Evolutionary conservation across 139 green algal species (phyloP), one percentile per base, ranked within the genome.

Genomic region (Dunaliella primolecta): DNA sequence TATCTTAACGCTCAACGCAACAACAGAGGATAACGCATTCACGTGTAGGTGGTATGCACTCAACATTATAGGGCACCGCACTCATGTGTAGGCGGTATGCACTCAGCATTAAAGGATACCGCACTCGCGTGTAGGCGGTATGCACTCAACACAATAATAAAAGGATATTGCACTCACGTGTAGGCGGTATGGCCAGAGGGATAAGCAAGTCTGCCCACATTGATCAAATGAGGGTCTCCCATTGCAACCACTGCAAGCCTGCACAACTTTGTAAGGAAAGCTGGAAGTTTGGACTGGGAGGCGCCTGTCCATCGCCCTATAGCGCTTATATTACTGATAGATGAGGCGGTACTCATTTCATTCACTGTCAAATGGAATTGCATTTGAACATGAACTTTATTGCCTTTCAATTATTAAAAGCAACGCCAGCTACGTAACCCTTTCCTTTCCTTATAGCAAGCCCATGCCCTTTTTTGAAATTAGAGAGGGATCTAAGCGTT

Each of bases 181-280:
- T 91, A 88, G 36, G 88, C 88, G 23, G 81, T 70, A 72, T 91
- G 88, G 57, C 88, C 88, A 55, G 72, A 85, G 11, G 88, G 88
- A 57, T 88, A 91, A 0, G 86, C 86, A 32, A 83, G 80, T 7
- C 86, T 81, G 7, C 83, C 76, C 23, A 89, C 88, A 1, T 80
- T 46, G 3, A 87, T 84, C 25, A 75, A 75, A 23, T 1, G 15
- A 3, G 33, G 27, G 29, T 91, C 81, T 3, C 56, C 80, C 24
- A 70, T 57, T 2, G 37, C 57, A 2, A 89, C 36, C 1, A 35
- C 36, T 0, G 76, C 77, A 29, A 89, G 57, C 88, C 88, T 91
- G 83, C 78, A 85, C 0, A 56, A 64, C 1, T 31, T 46, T 56
- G 24, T 32, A 20, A 35, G 35, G 24, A 37, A 29, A 72, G 29